Evolutionary conservation across 495 filamentous ascomycete genomes (phyloP), one percentile per base, ranked within the genome.

Genomic region (Penicillium maclennaniae): DNA sequence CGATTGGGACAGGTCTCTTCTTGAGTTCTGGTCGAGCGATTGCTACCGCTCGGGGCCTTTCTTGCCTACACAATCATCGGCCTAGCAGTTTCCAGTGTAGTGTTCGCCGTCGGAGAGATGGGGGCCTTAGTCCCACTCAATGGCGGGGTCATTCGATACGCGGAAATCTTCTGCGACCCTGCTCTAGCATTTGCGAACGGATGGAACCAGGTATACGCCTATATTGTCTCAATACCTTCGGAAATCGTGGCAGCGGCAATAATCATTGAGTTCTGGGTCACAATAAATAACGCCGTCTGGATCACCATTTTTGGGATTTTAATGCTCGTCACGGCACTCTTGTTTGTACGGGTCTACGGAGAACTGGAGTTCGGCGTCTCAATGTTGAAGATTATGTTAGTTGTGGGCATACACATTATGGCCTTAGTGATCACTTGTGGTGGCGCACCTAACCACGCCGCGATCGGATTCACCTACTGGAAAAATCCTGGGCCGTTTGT

Each of bases 21-120:
- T 55, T 70, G 14, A 53, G 61, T 49, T 85, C 82, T 45, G 83
- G 83, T 37, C 62, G 73, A 25, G 79, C 82, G 14, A 76, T 86
- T 40, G 77, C 80, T 20, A 67, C 69, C 43, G 80, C 78, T 72
- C 4, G 77, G 84, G 1, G 59, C 61, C 0, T 63, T 71, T 38
- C 47, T 71, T 0, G 64, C 54, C 6, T 71, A 69, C 31, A 26
- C 56, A 2, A 54, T 66, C 7, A 51, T 68, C 20, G 68, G 68
- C 2, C 14, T 61, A 2, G 16, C 49, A 7, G 60, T 61, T 8
- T 57, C 49, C 3, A 56, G 53, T 42, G 65, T 71, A 0, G 47
- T 63, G 4, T 53, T 62, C 21, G 59, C 47, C 6, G 49, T 63
- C 10, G 68, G 58, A 9, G 68, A 71, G 51, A 57, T 69, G 59